phyloP scores from a whole-genome alignment of 1,284 basidiomycete genomes.

The Cryptococcus depauperatus region DNA sequence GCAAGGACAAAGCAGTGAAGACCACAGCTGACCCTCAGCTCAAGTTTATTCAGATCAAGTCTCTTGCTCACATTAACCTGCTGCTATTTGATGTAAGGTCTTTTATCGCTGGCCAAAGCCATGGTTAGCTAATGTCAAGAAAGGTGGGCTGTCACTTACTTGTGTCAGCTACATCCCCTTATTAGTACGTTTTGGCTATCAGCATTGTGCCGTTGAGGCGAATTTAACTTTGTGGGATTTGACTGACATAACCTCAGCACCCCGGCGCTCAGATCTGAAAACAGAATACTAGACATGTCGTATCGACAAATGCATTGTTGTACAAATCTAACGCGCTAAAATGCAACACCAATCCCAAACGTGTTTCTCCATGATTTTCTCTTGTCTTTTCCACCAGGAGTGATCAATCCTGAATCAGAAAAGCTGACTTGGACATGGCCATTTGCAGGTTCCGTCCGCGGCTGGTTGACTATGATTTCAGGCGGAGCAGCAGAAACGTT shows the following conservation, averaged over 20 bases:
- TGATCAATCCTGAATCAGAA: background rate
- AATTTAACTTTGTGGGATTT: background rate
- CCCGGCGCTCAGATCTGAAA: constrained; percentile 36
- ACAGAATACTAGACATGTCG: constrained; percentile 26
- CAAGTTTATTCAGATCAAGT: constrained; percentile 69
- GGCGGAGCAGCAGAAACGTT: too few relatives aligned
- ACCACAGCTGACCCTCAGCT: too few relatives aligned
- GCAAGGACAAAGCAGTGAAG: too few relatives aligned
- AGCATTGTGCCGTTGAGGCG: background rate
- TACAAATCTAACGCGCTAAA: background rate
- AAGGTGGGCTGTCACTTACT: constrained; percentile 80
- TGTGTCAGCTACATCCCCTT: constrained; percentile 82
- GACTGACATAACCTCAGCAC: constrained; percentile 22
- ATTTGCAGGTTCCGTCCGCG: too few relatives aligned
- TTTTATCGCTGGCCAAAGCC: background rate
- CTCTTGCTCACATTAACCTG: constrained; percentile 65
- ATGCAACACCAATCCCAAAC: constrained; percentile 3
- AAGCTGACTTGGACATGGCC: too few relatives aligned
- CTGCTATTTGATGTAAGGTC: constrained; percentile 68
- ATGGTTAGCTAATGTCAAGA: background rate
- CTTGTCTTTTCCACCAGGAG: background rate
- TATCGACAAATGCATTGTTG: constrained; percentile 1
- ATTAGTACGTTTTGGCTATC: constrained; percentile 53
- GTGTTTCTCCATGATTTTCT: constrained; percentile 8
- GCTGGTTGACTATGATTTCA: too few relatives aligned